Evolutionary conservation across 2,329 filamentous ascomycete genomes (phyloP), one percentile per base, ranked within the genome.

Genomic region (Endoconidiophora laricicola): DNA sequence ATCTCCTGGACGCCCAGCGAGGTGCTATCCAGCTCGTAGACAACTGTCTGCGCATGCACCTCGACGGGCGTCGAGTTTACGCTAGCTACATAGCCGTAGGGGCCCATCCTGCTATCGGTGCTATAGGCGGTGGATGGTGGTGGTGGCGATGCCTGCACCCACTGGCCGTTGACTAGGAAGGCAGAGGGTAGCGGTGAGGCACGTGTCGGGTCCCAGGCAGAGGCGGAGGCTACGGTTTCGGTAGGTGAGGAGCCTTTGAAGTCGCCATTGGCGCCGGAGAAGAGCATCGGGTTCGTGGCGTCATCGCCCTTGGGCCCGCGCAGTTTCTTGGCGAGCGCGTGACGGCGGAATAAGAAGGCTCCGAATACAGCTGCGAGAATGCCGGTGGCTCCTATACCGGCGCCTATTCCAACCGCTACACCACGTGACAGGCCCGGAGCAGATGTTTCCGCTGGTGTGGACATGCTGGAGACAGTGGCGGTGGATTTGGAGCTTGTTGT

Each of bases 401-500:
- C 61, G 4, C 63, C 66, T 7, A 71, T 60, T 7, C 65, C 68
- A 41, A 67, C 60, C 18, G 63, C 68, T 2, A 63, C 60, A 4
- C 59, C 61, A 0, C 26, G 60, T 65, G 1, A 43, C 39, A 41
- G 45, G 14, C 5, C 33, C 14, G 26, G 23, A 6, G 14, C 12
- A 20, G 41, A 39, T 18, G 16, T 18, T 18, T 18, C 16, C 18
- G 18, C 14, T 10, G 12, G n/a, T 22, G 39, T 6, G 24, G 43
- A 50, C 12, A 14, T 26, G 16, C 14, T 16, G 20, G 37, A 24
- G 26, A 26, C 10, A 6, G 29, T 24, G 18, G 16, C 10, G 10
- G 42, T 47, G 5, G 57, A 9, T 33, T 14, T 44, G 24, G 44
- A 26, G 18, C 33, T 47, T 48, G 49, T 20, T 7, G 40, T 26